phyloP scores from a whole-genome alignment of 768 basidiomycete species.

The Serendipita sp. region DNA sequence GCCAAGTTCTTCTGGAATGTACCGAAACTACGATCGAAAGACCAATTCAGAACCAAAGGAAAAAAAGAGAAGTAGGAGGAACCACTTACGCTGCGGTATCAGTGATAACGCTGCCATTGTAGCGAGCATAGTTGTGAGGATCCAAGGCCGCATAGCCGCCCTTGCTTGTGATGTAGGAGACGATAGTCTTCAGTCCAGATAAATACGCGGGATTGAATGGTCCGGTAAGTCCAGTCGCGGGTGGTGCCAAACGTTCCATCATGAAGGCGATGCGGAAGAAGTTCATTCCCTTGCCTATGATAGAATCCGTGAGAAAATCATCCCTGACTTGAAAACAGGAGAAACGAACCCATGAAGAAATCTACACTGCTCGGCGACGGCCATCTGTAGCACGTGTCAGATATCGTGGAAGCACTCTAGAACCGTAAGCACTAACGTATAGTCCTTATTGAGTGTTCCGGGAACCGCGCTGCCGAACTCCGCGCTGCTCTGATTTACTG shows the following conservation, averaged over 20 bases:
- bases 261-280: constrained; percentile 47
- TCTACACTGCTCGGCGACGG: constrained; percentile 28
- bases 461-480: constrained; percentile 38
- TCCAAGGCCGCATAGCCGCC: constrained; percentile 42
- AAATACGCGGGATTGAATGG: constrained; percentile 39
- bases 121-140: constrained; percentile 43
- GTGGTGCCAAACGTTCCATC: constrained; percentile 33
- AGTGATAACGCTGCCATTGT: constrained; percentile 36
- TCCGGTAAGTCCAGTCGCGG: constrained; percentile 38
- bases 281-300: constrained; percentile 34
- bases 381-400: constrained; percentile 17
- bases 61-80: not conserved
- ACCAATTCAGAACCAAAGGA: constrained; percentile 23
- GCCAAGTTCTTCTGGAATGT: constrained; percentile 46
- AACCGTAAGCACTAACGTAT: constrained; percentile 24
- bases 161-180: constrained; percentile 45
- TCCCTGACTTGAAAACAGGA: not conserved
- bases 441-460: constrained; percentile 19
- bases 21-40: constrained; percentile 42
- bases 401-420: constrained; percentile 20
- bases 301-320: constrained; percentile 26
- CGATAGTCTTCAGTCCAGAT: constrained; percentile 31
- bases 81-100: constrained; percentile 26
- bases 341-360: constrained; percentile 10
- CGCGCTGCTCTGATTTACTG: constrained; percentile 32